Conservation (phyloP, 2,329 filamentous ascomycete species). For the Venturia nashicola region DNA sequence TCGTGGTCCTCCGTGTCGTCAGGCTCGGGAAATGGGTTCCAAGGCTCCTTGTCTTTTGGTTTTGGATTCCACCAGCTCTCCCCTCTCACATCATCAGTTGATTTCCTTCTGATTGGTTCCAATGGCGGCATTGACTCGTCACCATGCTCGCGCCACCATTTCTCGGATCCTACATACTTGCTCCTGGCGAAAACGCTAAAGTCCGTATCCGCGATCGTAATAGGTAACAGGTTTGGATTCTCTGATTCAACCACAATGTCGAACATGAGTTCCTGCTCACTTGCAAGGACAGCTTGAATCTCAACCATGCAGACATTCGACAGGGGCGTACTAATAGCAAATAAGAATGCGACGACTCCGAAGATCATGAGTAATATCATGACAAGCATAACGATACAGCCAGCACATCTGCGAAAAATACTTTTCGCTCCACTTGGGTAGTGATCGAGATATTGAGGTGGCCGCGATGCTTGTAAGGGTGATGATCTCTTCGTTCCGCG, state of each 20-base stretch:
- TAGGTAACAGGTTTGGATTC: constrained; percentile 86
- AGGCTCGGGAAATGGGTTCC: background rate
- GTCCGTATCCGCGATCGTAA: constrained; percentile 76
- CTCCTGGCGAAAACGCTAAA: constrained; percentile 92
- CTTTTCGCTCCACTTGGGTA: constrained; percentile 43
- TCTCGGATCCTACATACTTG: constrained; percentile 61
- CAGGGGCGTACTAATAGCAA: constrained; percentile 82
- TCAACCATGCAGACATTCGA: constrained; percentile 64
- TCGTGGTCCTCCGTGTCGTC: background rate
- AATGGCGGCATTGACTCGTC: background rate
- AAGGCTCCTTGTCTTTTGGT: background rate
- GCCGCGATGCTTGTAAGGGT: constrained; percentile 19
- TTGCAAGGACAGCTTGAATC: constrained; percentile 83
- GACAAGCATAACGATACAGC: constrained; percentile 72
- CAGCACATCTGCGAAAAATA: constrained; percentile 66
- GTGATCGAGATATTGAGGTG: constrained; percentile 62
- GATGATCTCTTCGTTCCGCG: constrained; percentile 26
- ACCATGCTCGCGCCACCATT: constrained; percentile 27
- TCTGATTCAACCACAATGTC: constrained; percentile 78
- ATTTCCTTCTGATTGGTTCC: background rate
- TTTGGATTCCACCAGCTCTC: background rate
- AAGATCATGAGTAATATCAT: constrained; percentile 71
- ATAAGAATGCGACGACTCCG: constrained; percentile 78
- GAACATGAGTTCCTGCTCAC: constrained; percentile 89
- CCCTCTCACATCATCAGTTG: background rate